Percentiles rank a stretch among this genome's conserved stretches.
Conservation (phyloP, 495 filamentous ascomycete genomes). For the Annulohypoxylon moriforme region DNA sequence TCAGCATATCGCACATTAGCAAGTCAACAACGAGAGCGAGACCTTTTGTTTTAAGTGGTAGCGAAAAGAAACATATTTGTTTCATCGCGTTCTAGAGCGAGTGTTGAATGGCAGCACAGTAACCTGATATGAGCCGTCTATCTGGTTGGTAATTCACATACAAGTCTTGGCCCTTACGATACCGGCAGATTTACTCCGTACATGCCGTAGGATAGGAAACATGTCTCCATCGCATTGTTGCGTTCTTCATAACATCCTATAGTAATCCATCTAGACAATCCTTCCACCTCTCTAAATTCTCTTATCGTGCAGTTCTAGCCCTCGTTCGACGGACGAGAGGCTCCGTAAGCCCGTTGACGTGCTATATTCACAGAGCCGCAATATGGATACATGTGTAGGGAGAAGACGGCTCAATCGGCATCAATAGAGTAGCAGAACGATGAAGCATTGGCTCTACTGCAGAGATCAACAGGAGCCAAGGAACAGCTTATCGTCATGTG, state of each 20-base stretch:
- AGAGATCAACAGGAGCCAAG: slow-evolving; percentile 4
- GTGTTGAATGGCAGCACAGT: slow-evolving; percentile 3
- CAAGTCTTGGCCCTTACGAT: slow-evolving; percentile 10
- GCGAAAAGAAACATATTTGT: slow-evolving; percentile 1
- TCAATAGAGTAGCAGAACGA: slow-evolving; percentile 3
- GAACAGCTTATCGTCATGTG: slow-evolving; percentile 16
- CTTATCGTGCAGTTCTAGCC: slow-evolving; percentile 20
- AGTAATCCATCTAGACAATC: too few species aligned
- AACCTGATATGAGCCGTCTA: slow-evolving; percentile 26
- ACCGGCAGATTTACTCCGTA: slow-evolving; percentile 29
- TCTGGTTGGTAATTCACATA: slow-evolving; percentile 22
- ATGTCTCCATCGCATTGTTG: slow-evolving; percentile 20
- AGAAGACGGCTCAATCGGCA: slow-evolving; percentile 20
- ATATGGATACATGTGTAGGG: neutral
- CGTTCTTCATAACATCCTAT: slow-evolving; percentile 10
- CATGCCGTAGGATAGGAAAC: slow-evolving; percentile 3
- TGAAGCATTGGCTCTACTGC: neutral
- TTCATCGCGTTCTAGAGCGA: slow-evolving; percentile 11
- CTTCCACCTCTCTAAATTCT: slow-evolving; percentile 10
- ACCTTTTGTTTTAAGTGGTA: neutral
- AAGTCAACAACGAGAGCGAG: neutral
- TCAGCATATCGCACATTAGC: neutral
- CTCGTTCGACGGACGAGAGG: slow-evolving; percentile 3
- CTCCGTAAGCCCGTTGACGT: slow-evolving; percentile 16
- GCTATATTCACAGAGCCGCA: slow-evolving; percentile 17